Base-by-base conservation (phyloP, 1,284 basidiomycete species). In the Malassezia equina region DNA sequence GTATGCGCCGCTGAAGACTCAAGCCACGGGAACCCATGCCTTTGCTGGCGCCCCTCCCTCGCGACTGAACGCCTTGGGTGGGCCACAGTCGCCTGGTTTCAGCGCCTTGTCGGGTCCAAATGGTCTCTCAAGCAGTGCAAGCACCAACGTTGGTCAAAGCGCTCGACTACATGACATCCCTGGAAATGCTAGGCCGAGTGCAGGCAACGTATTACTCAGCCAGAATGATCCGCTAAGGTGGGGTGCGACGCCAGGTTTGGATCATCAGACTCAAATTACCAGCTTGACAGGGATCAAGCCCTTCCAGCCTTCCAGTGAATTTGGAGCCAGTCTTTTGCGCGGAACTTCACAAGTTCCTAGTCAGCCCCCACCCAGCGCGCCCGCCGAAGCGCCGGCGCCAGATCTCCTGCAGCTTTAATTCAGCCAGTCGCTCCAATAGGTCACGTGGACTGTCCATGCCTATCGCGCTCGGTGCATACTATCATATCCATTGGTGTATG, bases 301-400 rank as follows among this genome's bases (percentile, higher is more conserved):
- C 1, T 73, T 73, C 62, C 63, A 71, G 47, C 71, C 71, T 0
- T 61, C 66, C 4, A 59, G 54, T 21, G 59, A 61, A 11, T 73
- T 73, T 50, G 71, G 71, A 12, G 28, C 44, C 7, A 55, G 47
- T 25, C 43, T 60, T 23, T 7, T 56, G 27, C 33, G 23, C 24
- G 44, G 44, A 7, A 39, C 34, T 3, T 12, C 28, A 2, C 44
- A 32, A 21, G 12, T 9, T 11, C 24, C 24, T 7, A 15, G 24
- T 3, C 41, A 43, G n/a, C 11, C n/a, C 8, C n/a, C 15, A 24
- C 24, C 9, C 11, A 11, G 24, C 24, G 11, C 27, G 27, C n/a
- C 24, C 41, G n/a, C 21, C 17, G 28, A 46, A 23, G 13, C 43
- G 40, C 44, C 47, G 3, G 45, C 44, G 8, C 53, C 43, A 15